Percentiles rank a stretch among this genome's conserved stretches.
Evolutionary conservation across 768 basidiomycete species (phyloP).

Genomic region (Neoboletus subvelutipes): DNA sequence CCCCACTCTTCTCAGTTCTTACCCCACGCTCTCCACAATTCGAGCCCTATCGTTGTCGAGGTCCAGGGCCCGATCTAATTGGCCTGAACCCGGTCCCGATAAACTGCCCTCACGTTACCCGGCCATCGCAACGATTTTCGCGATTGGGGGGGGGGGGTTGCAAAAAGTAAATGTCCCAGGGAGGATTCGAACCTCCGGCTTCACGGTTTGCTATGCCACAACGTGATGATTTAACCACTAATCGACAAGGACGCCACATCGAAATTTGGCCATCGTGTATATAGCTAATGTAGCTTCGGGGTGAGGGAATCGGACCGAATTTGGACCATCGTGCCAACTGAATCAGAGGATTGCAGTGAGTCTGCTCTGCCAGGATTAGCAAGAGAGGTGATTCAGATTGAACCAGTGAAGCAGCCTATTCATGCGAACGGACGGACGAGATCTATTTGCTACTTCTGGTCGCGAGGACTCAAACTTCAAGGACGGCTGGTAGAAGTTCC

Average conservation of each 20-base stretch:
- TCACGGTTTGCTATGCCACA: conserved; percentile 38
- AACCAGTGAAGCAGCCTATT: no score
- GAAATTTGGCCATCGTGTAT: accelerated
- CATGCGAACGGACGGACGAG: no score
- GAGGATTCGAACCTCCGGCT: conserved; percentile 44
- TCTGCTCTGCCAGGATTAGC: no score
- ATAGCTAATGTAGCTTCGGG: not conserved
- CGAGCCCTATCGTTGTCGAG: no score
- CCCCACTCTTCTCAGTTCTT: not conserved
- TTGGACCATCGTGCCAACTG: not conserved
- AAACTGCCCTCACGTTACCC: not conserved
- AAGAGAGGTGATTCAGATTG: no score
- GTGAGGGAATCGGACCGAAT: not conserved
- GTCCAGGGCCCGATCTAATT: not conserved
- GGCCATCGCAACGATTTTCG: no score
- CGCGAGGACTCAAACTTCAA: no score
- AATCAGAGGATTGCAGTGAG: not conserved
- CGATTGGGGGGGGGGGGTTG: no score
- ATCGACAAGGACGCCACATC: conserved; percentile 37
- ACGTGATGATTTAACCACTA: conserved; percentile 47
- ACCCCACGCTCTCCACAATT: not conserved
- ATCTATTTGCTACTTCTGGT: not conserved
- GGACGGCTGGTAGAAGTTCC: no score
- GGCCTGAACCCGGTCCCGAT: not conserved
- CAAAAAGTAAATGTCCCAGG: conserved; percentile 28